A percentile compares a stretch with the other conserved stretches of the same genome.
Evolutionary conservation across 768 basidiomycete species (phyloP).

Genomic region (Russula earlei): DNA sequence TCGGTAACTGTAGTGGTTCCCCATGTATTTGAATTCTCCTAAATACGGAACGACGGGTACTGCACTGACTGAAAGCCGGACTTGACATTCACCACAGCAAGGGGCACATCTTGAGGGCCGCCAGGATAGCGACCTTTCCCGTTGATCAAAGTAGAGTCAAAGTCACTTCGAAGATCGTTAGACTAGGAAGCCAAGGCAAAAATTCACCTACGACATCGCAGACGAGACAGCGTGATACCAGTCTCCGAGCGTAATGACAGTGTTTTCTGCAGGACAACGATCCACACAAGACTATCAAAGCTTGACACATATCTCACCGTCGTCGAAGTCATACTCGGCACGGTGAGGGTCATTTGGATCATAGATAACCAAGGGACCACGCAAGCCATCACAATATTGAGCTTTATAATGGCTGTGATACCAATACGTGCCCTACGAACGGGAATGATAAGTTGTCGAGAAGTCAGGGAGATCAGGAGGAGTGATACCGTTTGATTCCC

Average conservation of each 20-base stretch:
- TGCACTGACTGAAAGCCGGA: conserved; percentile 4
- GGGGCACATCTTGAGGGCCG: background rate
- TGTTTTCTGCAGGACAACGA: conserved; percentile 8
- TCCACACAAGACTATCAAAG: background rate
- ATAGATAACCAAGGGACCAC: conserved; percentile 24
- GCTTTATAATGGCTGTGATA: conserved; percentile 31
- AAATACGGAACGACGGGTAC: background rate
- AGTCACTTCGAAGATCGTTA: conserved; percentile 5
- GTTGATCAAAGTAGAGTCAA: conserved; percentile 18
- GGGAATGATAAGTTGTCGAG: background rate
- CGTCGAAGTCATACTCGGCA: conserved; percentile 23
- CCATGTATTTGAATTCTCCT: background rate
- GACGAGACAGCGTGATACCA: conserved; percentile 18
- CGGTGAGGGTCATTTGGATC: conserved; percentile 25
- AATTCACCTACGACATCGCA: background rate
- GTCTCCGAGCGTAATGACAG: conserved; percentile 23
- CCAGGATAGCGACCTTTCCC: conserved; percentile 13
- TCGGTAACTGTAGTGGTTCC: background rate
- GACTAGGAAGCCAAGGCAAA: background rate
- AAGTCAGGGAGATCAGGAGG: conserved; percentile 25
- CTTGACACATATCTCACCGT: conserved; percentile 17
- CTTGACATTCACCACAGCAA: conserved; percentile 13
- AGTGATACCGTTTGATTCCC: conserved; percentile 28
- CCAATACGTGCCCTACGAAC: conserved; percentile 24
- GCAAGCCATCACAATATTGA: conserved; percentile 31